phyloP scores from a whole-genome alignment of 352 stramenopile genomes.

The Phytopythium mirpurense region DNA sequence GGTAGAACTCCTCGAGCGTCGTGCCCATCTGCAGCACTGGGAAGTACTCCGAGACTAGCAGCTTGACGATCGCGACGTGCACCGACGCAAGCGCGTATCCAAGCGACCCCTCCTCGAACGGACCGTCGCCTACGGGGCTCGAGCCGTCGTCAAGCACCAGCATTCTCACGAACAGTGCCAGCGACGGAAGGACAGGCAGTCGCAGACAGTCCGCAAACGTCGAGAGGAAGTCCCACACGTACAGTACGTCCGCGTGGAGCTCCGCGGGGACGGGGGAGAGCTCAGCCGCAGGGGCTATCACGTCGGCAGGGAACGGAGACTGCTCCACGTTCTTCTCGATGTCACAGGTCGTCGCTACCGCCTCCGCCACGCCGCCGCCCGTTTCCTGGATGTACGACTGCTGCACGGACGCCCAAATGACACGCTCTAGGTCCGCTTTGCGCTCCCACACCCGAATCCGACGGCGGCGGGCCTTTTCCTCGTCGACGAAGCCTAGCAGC shows the following conservation, averaged over 20 bases:
- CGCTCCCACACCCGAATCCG: constrained; percentile 54
- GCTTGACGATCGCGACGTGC: constrained; percentile 46
- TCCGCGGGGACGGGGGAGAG: constrained; percentile 35
- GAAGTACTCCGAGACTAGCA: constrained; percentile 58
- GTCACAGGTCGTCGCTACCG: background rate
- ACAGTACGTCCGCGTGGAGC: constrained; percentile 52
- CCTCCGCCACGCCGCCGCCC: background rate
- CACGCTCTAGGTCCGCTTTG: constrained; percentile 36
- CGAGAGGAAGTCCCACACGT: constrained; percentile 73
- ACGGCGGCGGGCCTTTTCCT: constrained; percentile 55
- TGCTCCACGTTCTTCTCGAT: background rate
- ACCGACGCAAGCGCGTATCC: constrained; percentile 38
- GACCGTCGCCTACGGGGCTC: constrained; percentile 39
- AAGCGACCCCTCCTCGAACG: constrained; percentile 48
- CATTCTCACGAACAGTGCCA: constrained; percentile 47
- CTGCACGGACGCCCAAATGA: constrained; percentile 58
- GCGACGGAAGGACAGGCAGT: constrained; percentile 40
- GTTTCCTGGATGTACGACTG: constrained; percentile 19
- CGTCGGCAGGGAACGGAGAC: constrained; percentile 26
- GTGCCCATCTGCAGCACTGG: constrained; percentile 64
- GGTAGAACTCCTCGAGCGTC: constrained; percentile 64
- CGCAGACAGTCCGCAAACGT: constrained; percentile 67
- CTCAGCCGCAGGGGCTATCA: constrained; percentile 27
- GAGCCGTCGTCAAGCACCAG: constrained; percentile 38
- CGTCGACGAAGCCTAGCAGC: constrained; percentile 62